Evolutionary conservation across 805 yeast genomes (phyloP).

Genomic region (Barnettozyma pratensis): DNA sequence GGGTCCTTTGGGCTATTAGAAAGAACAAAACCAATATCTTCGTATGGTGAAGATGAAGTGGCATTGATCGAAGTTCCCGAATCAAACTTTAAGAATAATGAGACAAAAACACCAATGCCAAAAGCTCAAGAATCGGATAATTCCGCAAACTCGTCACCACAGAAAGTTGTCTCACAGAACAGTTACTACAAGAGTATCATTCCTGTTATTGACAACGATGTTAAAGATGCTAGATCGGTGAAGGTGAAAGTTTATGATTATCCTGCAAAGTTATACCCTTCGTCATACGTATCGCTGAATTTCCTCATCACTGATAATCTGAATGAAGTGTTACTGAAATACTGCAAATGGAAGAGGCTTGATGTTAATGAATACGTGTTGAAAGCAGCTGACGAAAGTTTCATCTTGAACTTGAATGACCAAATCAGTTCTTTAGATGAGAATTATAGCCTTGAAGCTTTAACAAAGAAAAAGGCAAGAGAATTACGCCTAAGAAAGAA

Average conservation of each 20-base stretch:
- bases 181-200: constrained; percentile 35
- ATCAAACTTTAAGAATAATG: constrained; percentile 42
- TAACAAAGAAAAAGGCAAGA: constrained; percentile 39
- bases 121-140: constrained; percentile 2
- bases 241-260: constrained; percentile 29
- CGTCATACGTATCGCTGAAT: constrained; percentile 24
- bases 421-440: constrained; percentile 38
- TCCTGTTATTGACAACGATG: constrained; percentile 20
- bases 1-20: constrained; percentile 84
- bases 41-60: constrained; percentile 78
- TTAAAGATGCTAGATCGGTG: constrained; percentile 24
- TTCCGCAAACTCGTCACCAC: constrained; percentile 6
- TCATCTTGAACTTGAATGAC: constrained; percentile 32
- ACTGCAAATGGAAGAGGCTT: constrained; percentile 29
- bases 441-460: constrained; percentile 34
- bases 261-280: constrained; percentile 28
- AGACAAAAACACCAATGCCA: constrained; percentile 50
- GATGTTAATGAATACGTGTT: constrained; percentile 33
- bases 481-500: constrained; percentile 28
- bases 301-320: constrained; percentile 30
- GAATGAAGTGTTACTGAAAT: constrained; percentile 32
- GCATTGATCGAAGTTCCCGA: constrained; percentile 62
- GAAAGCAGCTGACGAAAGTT: constrained; percentile 29
- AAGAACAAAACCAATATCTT: constrained; percentile 55
- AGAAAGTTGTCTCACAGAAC: constrained; percentile 19